Evolutionary conservation across 371 early-diverging fungal genomes (phyloP), one percentile per base, ranked within the genome.

Genomic region (Circinella minor): DNA sequence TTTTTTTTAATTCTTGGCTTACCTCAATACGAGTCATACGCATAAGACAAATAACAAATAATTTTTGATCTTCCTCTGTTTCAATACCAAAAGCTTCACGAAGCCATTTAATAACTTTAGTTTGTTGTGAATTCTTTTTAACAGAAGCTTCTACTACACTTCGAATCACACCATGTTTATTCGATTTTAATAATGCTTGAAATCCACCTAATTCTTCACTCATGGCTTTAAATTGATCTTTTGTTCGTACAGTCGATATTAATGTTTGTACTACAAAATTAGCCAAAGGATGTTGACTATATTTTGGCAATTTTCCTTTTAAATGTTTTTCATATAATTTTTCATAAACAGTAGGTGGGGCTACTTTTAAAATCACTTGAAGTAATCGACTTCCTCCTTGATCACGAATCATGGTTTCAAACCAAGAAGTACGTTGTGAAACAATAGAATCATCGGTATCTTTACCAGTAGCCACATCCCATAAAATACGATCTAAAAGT

Each of bases 211-310:
- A 70, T 59, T 90, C 90, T 4, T 82, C 81, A 20, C 92, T 77
- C 76, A 94, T 84, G 57, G 83, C 77, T 37, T 81, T 78, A 3
- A 93, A 75, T 73, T 93, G 93, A 3, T 80, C 75, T 7, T 77
- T 76, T 48, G 78, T 89, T 60, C 88, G 85, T 39, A 85, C 90
- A 61, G 88, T 77, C 34, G 81, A 77, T 47, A 94, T 81, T 70
- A 93, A 73, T 39, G 87, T 78, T 80, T 95, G 96, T 34, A 95
- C 88, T 4, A 94, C 94, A 85, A 92, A 95, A 74, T 95, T 95
- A 71, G 91, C 86, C n/a, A 90, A 82, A 11, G 88, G 88, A 70
- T 94, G 89, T 63, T 86, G 72, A 65, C 90, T 88, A 64, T 93
- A 86, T 67, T 87, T 84, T 57, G 78, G 77, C 9, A 94, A 70